Evolutionary conservation across 768 basidiomycete species (phyloP), one percentile per base, ranked within the genome.

Genomic region (Mycena leptocephala): DNA sequence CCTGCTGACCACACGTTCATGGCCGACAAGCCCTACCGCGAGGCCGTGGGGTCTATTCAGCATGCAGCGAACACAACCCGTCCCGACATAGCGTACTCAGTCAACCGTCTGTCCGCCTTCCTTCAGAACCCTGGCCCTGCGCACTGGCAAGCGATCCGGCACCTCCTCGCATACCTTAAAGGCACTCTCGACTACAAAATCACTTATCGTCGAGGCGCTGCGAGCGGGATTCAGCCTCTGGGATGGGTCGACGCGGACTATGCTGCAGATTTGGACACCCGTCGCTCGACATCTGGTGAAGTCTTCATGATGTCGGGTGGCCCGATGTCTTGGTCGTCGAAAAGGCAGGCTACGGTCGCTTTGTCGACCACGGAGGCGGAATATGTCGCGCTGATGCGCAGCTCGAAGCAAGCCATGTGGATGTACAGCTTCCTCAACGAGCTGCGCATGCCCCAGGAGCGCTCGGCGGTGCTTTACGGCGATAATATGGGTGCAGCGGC

Each of bases 141-240:
- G 0, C 88, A 89, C 71, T 87, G 86, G 86, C 79, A 83, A 2
- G 86, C 86, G 0, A 78, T 86, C n/a, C 80, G 85, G 33, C 85
- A 85, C 68, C 51, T 87, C 32, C 76, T 86, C 22, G 72, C 79
- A 0, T 87, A 88, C 72, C 63, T 89, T 48, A 85, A 85, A 46
- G 84, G 85, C 10, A 85, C 86, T 0, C 56, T 78, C 2, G 70
- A 82, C 20, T 51, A 51, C 48, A 51, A 51, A 24, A 51, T 51
- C n/a, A 51, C 48, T 3, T 51, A 51, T 24, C 69, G 79, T 76
- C 28, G 56, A 64, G 5, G 53, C 16, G 37, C 35, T 6, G 41
- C 7, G 39, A 70, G 68, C 13, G 70, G 64, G 13, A 48, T 72
- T 35, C n/a, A 24, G 3, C 75, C 70, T 53, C 24, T 65, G 24